Evolutionary conservation across 2,329 filamentous ascomycete genomes (phyloP).

Genomic region (Alternaria panax): DNA sequence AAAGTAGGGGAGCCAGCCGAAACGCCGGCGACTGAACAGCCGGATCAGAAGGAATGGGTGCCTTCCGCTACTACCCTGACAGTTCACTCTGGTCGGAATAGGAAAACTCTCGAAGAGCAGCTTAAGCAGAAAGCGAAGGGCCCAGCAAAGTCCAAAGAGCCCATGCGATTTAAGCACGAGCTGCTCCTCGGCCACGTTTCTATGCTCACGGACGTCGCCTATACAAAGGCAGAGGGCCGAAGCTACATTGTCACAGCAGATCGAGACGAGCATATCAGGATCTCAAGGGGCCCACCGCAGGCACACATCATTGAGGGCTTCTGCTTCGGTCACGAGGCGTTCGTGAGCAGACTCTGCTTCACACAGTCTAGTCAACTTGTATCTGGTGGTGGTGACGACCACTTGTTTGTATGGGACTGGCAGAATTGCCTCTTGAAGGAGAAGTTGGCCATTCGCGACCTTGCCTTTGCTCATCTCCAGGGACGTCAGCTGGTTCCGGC

Average conservation of each 20-base stretch:
- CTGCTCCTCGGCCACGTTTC: conserved; percentile 93
- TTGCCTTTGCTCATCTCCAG: conserved; percentile 30
- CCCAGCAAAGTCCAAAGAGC: conserved; percentile 57
- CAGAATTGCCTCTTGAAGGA: conserved; percentile 61
- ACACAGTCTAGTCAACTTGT: conserved; percentile 71
- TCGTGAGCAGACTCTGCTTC: conserved; percentile 79
- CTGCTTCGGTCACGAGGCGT: conserved; percentile 87
- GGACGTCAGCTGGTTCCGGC: conserved; percentile 21
- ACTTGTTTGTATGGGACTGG: conserved; percentile 87
- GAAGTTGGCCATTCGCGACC: conserved; percentile 55
- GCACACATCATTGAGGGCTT: conserved; percentile 87
- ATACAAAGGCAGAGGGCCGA: conserved; percentile 59
- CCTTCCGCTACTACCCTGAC: conserved; percentile 65
- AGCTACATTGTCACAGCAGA: conserved; percentile 72
- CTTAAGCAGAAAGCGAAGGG: conserved; percentile 54
- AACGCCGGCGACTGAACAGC: conserved; percentile 25
- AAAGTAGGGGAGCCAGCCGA: conserved; percentile 27
- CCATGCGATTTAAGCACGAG: conserved; percentile 72
- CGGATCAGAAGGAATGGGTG: conserved; percentile 50
- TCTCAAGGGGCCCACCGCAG: conserved; percentile 82
- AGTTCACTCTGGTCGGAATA: conserved; percentile 69
- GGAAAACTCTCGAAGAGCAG: conserved; percentile 65
- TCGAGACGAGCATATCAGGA: conserved; percentile 83
- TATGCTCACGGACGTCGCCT: conserved; percentile 80
- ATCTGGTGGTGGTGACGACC: conserved; percentile 85